Conservation (phyloP, 2,329 filamentous ascomycete genomes). For the Ceratocystis lukuohia region DNA sequence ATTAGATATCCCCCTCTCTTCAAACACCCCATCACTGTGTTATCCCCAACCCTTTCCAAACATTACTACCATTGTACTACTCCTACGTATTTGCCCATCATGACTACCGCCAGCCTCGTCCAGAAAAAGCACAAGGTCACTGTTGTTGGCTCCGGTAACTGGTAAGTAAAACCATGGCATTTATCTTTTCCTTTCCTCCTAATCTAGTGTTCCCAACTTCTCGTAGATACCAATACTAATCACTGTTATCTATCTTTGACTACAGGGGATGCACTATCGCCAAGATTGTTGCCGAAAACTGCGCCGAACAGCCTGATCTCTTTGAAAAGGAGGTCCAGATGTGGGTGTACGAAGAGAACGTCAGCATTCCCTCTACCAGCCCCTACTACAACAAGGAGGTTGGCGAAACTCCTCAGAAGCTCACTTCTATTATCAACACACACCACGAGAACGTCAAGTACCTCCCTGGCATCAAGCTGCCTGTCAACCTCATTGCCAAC, state of each 20-base stretch:
- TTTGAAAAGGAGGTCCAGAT: slow-evolving; percentile 89
- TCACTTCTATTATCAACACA: slow-evolving; percentile 81
- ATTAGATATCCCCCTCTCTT: neutral
- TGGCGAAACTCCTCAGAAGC: slow-evolving; percentile 61
- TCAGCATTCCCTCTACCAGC: slow-evolving; percentile 57
- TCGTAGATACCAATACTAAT: neutral
- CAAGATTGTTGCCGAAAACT: slow-evolving; percentile 93
- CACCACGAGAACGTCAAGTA: slow-evolving; percentile 97
- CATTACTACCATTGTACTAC: neutral
- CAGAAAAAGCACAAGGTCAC: slow-evolving; percentile 81
- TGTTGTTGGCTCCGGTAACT: slow-evolving; percentile 91
- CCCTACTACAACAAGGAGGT: slow-evolving; percentile 55
- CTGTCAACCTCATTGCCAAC: slow-evolving; percentile 71
- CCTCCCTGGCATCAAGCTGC: slow-evolving; percentile 74
- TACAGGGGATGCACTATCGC: slow-evolving; percentile 86
- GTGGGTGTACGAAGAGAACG: slow-evolving; percentile 97
- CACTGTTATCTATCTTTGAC: neutral
- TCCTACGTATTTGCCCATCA: slow-evolving; percentile 18
- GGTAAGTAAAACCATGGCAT: slow-evolving; percentile 39
- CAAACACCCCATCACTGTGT: neutral
- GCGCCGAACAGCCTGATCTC: slow-evolving; percentile 57
- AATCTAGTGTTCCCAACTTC: neutral
- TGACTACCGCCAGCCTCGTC: slow-evolving; percentile 33
- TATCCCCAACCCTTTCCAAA: neutral
- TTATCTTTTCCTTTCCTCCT: neutral